Evolutionary conservation across 495 filamentous ascomycete genomes (phyloP), one percentile per base, ranked within the genome.

Genomic region (Lasiosphaeria ovina): DNA sequence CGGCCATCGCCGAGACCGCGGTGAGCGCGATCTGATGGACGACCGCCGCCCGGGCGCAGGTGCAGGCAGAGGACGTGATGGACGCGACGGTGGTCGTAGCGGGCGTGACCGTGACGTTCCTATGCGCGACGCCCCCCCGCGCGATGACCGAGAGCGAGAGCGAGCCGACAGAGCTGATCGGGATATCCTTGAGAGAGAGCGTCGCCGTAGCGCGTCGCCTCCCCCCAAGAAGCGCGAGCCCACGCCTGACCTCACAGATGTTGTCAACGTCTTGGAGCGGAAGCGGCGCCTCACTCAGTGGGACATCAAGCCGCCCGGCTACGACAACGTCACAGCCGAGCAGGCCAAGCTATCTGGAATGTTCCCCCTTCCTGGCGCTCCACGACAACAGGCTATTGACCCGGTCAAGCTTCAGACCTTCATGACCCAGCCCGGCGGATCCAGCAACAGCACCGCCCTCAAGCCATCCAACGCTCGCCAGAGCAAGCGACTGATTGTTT

Each of bases 311-410:
- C 94, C 94, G 11, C 91, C 91, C 24, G 93, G 94, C 35, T 99
- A 99, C 68, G 94, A 98, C 74, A 97, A 96, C 76, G 94, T 99
- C 61, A 97, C 95, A 11, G 95, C 94, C 32, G 94, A 99, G 73
- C 95, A 98, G 72, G 95, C 94, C 33, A 99, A 99, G 80, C 83
- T 99, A 38, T 99, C 94, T n/a, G 91, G 91, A 76, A 97, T 98
- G 94, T 99, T 99, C 79, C 93, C 94, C 59, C 85, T 99, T 8
- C 94, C 94, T 5, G 94, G 94, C 61, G 94, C 93, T 48, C 94
- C 94, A 53, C 86, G 95, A 63, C 92, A 96, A 67, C 92, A 97
- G 69, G 91, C 93, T 3, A 95, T 98, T 90, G 94, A 98, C 63
- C 93, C 95, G 32, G 90, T 86, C 50, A 92, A 92, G 65, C 83